Evolutionary conservation across 169 alveolate species (phyloP).

Genomic region (Babesia sp.): DNA sequence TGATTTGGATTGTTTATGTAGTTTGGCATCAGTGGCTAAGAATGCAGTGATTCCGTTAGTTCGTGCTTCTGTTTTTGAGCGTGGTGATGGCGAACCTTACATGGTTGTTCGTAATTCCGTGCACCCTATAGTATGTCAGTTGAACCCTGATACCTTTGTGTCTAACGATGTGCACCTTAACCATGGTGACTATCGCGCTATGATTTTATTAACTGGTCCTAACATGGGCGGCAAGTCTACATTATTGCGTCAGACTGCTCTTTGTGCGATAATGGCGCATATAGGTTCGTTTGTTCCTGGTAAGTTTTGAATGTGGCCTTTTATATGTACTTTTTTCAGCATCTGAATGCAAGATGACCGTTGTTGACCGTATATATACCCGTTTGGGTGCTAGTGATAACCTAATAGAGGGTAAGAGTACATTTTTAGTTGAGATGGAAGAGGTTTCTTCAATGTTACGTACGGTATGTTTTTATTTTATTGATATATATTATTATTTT

Average conservation of each 20-base stretch:
- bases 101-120: conserved; percentile 20
- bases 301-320: background rate
- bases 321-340: background rate
- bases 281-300: conserved; percentile 98
- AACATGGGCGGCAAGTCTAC: conserved; percentile 99
- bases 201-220: conserved; percentile 97
- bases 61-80: conserved; percentile 33
- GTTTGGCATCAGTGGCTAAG: conserved; percentile 80
- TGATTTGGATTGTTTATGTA: conserved; percentile 90
- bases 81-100: conserved; percentile 19
- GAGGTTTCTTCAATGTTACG: conserved; percentile 87
- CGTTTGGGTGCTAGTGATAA: conserved; percentile 98
- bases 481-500: too few species aligned
- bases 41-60: conserved; percentile 39
- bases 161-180: conserved; percentile 79
- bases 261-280: conserved; percentile 95
- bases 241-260: conserved; percentile 92
- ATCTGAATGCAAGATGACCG: conserved; percentile 80
- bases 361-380: conserved; percentile 97
- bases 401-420: conserved; percentile 96
- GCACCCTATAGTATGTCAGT: conserved; percentile 53
- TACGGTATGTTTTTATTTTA: conserved; percentile 59
- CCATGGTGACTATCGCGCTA: conserved; percentile 24
- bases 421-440: conserved; percentile 97
- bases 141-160: conserved; percentile 67